A percentile compares a stretch with the other conserved stretches of the same genome.
Evolutionary conservation across 352 stramenopile genomes (phyloP).

Genomic region (Albugo candida): DNA sequence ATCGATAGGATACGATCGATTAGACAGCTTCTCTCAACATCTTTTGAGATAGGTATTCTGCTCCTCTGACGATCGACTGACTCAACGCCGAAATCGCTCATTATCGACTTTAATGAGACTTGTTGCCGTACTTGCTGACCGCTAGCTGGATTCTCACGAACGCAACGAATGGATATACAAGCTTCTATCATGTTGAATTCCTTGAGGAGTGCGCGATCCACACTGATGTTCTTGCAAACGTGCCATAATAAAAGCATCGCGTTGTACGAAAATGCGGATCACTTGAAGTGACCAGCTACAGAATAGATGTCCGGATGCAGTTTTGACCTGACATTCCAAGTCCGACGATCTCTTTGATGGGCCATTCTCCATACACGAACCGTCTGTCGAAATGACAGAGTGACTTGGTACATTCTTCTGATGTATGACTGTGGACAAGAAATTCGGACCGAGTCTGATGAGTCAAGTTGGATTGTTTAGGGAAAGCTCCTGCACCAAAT

Average conservation of each 20-base stretch:
- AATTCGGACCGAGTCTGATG: neutral
- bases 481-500: slow-evolving; percentile 21
- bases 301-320: neutral
- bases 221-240: slow-evolving; percentile 1
- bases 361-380: slow-evolving; percentile 53
- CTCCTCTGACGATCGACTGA: too few species aligned
- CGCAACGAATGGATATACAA: neutral
- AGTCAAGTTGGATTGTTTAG: slow-evolving; percentile 10
- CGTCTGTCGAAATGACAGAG: slow-evolving; percentile 66
- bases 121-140: neutral
- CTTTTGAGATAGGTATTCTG: neutral
- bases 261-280: neutral
- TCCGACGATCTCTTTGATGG: slow-evolving; percentile 35
- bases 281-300: slow-evolving; percentile 1
- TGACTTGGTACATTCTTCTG: slow-evolving; percentile 26
- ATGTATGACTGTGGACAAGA: slow-evolving; percentile 38
- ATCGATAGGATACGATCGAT: neutral
- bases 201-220: slow-evolving; percentile 6
- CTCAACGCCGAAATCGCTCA: too few species aligned
- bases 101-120: too few species aligned
- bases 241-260: slow-evolving; percentile 1
- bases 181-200: slow-evolving; percentile 1
- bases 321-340: slow-evolving; percentile 16
- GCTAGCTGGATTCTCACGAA: neutral
- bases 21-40: neutral